phyloP scores from a whole-genome alignment of 352 stramenopile genomes.

The Stramenopiles sp. region DNA sequence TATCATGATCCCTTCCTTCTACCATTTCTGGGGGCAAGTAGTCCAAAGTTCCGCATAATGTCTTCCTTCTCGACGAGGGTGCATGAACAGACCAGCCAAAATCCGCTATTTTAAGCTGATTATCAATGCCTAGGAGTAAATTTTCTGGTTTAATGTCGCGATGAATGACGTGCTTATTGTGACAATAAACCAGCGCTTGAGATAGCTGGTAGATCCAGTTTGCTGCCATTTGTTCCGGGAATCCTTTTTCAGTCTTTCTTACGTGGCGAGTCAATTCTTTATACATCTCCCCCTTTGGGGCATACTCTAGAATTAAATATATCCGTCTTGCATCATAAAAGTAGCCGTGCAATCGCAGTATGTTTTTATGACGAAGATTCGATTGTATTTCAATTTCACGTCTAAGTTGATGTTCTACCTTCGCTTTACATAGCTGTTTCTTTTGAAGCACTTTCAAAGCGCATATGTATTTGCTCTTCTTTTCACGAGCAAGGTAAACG shows the following conservation, averaged over 20 bases:
- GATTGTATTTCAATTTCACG: slow-evolving; percentile 99
- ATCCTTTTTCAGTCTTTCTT: slow-evolving; percentile 36
- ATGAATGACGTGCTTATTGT: slow-evolving; percentile 98
- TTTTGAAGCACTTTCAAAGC: slow-evolving; percentile 97
- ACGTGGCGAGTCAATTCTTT: slow-evolving; percentile 70
- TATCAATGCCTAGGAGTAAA: slow-evolving; percentile 75
- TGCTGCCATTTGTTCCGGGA: slow-evolving; percentile 72
- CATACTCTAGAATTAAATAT: slow-evolving; percentile 98
- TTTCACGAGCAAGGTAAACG: slow-evolving; percentile 91
- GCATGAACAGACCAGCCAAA: slow-evolving; percentile 98
- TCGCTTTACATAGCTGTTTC: slow-evolving; percentile 82
- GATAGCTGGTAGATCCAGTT: slow-evolving; percentile 84
- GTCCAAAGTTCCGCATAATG: slow-evolving; percentile 95
- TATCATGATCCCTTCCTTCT: slow-evolving; percentile 86
- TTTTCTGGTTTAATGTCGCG: slow-evolving; percentile 99
- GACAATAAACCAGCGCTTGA: slow-evolving; percentile 84
- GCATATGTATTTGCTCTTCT: slow-evolving; percentile 92
- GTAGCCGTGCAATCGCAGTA: slow-evolving; percentile 91
- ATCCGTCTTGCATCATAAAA: slow-evolving; percentile 95
- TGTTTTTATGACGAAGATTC: slow-evolving; percentile 86
- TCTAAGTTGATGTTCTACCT: slow-evolving; percentile 91
- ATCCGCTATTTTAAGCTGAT: slow-evolving; percentile 97
- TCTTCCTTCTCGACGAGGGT: slow-evolving; percentile 79
- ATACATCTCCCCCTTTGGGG: slow-evolving; percentile 90
- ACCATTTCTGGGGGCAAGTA: slow-evolving; percentile 99